Conservation (phyloP, 2,329 filamentous ascomycete species). For the Alternaria infectoria region DNA sequence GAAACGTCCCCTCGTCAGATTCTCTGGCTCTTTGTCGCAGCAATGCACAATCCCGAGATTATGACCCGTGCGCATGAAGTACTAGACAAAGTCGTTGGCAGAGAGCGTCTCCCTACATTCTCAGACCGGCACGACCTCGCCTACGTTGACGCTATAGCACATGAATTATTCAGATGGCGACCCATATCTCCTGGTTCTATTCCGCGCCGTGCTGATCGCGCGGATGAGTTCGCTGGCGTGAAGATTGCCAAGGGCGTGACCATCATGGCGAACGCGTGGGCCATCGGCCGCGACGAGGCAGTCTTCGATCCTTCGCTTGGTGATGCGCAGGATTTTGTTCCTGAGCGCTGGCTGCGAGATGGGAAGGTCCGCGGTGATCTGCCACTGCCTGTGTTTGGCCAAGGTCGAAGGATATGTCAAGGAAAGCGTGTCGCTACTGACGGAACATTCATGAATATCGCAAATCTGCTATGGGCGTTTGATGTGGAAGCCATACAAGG, state of each 20-base stretch:
- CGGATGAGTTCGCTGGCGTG: constrained; percentile 11
- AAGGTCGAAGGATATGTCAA: constrained; percentile 16
- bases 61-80: constrained; percentile 6
- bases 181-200: constrained; percentile 14
- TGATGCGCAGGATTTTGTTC: constrained; percentile 3
- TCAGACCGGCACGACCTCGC: constrained; percentile 3
- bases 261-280: constrained; percentile 16
- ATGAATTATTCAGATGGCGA: constrained; percentile 15
- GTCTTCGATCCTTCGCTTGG: constrained; percentile 10
- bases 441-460: constrained; percentile 12
- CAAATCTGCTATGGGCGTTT: constrained; percentile 12
- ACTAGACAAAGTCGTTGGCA: constrained; percentile 11
- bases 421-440: constrained; percentile 16
- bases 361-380: constrained; percentile 10
- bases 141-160: constrained; percentile 12
- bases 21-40: constrained; percentile 14
- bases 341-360: constrained; percentile 15
- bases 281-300: constrained; percentile 14
- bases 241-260: constrained; percentile 10
- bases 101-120: constrained; percentile 8
- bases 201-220: constrained; percentile 9
- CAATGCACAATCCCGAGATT: not conserved
- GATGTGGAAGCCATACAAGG: constrained; percentile 4
- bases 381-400: constrained; percentile 14
- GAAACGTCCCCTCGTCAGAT: constrained; percentile 16